These are phyloP conservation scores for Botrytis paeoniae DNA, from an alignment of 2,329 filamentous ascomycete species.

Conservation along the genomic window DNA sequence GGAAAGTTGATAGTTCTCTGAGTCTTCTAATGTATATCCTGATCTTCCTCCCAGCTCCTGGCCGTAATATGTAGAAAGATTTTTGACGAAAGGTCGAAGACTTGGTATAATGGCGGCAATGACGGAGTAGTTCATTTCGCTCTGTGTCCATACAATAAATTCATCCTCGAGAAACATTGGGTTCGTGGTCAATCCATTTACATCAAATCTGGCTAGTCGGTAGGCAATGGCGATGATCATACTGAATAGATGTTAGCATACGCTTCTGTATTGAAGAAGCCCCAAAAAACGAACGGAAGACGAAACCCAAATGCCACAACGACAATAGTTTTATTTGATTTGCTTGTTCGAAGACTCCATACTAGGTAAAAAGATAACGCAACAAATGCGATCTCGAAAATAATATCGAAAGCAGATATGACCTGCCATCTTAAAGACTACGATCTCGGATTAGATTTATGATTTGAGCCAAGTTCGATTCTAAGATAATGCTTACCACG, in stretches of 20 bases:
- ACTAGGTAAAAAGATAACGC: conserved; percentile 41
- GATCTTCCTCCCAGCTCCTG: conserved; percentile 22
- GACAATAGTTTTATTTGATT: conserved; percentile 41
- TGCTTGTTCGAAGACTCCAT: conserved; percentile 40
- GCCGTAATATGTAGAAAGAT: conserved; percentile 38
- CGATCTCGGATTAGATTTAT: not conserved
- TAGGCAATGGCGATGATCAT: conserved; percentile 42
- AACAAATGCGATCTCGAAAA: conserved; percentile 42
- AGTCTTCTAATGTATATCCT: conserved; percentile 5
- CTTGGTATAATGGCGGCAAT: conserved; percentile 45
- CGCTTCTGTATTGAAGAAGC: not conserved
- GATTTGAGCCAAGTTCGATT: not conserved
- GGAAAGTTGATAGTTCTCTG: conserved; percentile 18
- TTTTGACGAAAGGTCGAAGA: conserved; percentile 45
- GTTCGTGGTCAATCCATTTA: conserved; percentile 37
- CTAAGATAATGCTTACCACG: conserved; percentile 2
- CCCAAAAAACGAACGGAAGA: conserved; percentile 37
- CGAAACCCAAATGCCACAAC: conserved; percentile 43
- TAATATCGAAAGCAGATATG: conserved; percentile 42
- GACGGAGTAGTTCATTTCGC: conserved; percentile 43
- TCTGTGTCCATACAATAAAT: conserved; percentile 41
- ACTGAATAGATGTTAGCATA: conserved; percentile 30
- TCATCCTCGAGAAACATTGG: conserved; percentile 40
- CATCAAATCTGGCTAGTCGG: conserved; percentile 40
- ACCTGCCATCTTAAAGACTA: conserved; percentile 42